Evolutionary conservation across 345 rosid species (phyloP), one percentile per base, ranked within the genome.

Genomic region (Populus alba): DNA sequence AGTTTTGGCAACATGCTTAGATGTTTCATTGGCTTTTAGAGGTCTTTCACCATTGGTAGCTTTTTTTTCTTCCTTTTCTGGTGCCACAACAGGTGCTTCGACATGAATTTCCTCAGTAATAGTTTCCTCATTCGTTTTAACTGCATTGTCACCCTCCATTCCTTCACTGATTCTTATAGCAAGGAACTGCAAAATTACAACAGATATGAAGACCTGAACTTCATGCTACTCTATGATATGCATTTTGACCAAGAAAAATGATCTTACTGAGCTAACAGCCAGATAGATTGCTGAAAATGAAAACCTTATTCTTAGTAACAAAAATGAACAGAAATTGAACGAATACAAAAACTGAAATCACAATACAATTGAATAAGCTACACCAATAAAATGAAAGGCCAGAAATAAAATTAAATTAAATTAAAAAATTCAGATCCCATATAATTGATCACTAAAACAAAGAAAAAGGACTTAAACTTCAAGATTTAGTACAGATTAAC

Each of bases 61-160:
- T 73, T 47, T 83, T 8, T 47, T 73, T 82, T 83, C 88, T 81
- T 74, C 88, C 70, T 83, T 77, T 75, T 79, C 87, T 75, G 83
- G 57, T 78, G 81, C 83, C 13, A 43, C 71, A 22, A 45, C 77
- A 49, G 81, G 74, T 84, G 61, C 84, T 83, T 84, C 89, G 25
- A 11, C 57, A n/a, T 66, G 59, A 71, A 79, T 59, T 78, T 41
- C 83, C 81, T 79, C 87, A 20, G 18, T 4, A 69, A 83, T 69
- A 74, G 35, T 85, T 78, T 78, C 82, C 51, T 88, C 88, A 71
- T 82, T 89, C 83, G 79, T 35, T 15, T 37, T 51, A 66, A 79
- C 77, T 31, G 79, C 85, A 39, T 79, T 85, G 79, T 84, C 94
- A 62, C 93, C 82, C 71, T 87, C 95, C 99, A 95, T 95, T 70